Percentiles rank a stretch among this genome's conserved stretches.
Evolutionary conservation across 2,329 filamentous ascomycete genomes (phyloP).

Genomic region (Blastomyces emzantsi): DNA sequence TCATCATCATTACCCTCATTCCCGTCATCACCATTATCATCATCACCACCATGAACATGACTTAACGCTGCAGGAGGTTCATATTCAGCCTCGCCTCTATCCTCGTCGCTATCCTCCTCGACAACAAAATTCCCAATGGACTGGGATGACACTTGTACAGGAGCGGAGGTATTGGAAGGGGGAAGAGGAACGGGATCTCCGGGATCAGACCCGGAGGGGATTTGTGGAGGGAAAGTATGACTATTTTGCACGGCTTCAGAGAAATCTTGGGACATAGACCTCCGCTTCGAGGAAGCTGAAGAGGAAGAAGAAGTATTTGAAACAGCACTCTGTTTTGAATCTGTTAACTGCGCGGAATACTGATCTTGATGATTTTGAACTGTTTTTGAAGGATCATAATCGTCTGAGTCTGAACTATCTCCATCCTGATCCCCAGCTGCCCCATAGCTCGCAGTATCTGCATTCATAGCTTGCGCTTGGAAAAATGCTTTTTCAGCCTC

Average conservation of each 20-base stretch:
- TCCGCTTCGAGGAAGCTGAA: conserved; percentile 19
- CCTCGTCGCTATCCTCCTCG: conserved; percentile 53
- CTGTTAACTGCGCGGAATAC: conserved; percentile 28
- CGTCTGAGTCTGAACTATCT: conserved; percentile 48
- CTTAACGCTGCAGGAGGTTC: conserved; percentile 47
- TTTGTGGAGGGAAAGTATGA: conserved; percentile 23
- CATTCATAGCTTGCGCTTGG: conserved; percentile 40
- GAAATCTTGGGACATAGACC: conserved; percentile 21
- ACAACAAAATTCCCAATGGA: conserved; percentile 54
- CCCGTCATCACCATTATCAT: conserved; percentile 48
- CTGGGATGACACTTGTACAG: conserved; percentile 38
- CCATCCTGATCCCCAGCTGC: conserved; percentile 42
- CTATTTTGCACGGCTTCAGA: conserved; percentile 25
- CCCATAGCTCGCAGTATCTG: conserved; percentile 31
- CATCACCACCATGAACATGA: conserved; percentile 34
- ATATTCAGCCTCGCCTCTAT: conserved; percentile 39
- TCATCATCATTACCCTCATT: conserved; percentile 38
- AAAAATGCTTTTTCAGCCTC: conserved; percentile 47
- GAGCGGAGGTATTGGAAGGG: conserved; percentile 22
- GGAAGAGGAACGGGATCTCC: conserved; percentile 25
- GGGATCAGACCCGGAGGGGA: conserved; percentile 29
- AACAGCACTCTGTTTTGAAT: conserved; percentile 23
- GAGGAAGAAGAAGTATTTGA: conserved; percentile 23
- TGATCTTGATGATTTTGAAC: conserved; percentile 36
- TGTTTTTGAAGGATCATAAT: conserved; percentile 46